Evolutionary conservation across 768 basidiomycete genomes (phyloP), one percentile per base, ranked within the genome.

Genomic region (Obba rivulosa): DNA sequence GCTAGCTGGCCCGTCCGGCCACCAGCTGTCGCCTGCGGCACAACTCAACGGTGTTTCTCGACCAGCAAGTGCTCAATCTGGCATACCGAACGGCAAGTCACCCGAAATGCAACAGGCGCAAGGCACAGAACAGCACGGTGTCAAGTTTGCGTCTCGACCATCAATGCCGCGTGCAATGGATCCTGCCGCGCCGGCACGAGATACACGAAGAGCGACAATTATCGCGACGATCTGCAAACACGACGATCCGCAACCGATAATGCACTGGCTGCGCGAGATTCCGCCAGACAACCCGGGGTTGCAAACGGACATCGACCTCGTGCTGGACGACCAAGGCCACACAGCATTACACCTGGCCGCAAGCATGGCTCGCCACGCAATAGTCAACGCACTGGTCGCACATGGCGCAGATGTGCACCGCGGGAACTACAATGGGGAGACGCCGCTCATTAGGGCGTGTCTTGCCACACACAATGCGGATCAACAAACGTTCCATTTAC

Each of bases 361-460:
- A 5, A 89, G 92, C 38, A 74, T 97, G 43, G 89, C 84, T 0
- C 78, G 89, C 18, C 75, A 80, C 42, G 71, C 75, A 21, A 80
- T 78, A 28, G 78, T 90, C 16, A 78, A 80, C 21, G 79, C 81
- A 9, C 76, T 99, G 31, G 75, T 97, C 49, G 68, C 69, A 2
- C 72, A 75, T 40, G 92, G 93, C 24, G 92, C 94, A 1, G 94
- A 98, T 63, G 72, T 92, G 14, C 80, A 92, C 57, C 80, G 92
- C 8, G 96, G 96, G 2, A 98, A 98, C 67, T 85, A 85, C 61
- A 79, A 86, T 4, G 94, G 96, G 40, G 96, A 99, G 66, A 98
- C 95, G 0, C 85, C 96, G 2, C 79, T 99, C 24, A 90, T 96
- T 23, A 86, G 95, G 35, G 87, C 94, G 4, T 86, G 91, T 50